Conservation (phyloP, 2,329 filamentous ascomycete genomes). For the Aspergillus felis region DNA sequence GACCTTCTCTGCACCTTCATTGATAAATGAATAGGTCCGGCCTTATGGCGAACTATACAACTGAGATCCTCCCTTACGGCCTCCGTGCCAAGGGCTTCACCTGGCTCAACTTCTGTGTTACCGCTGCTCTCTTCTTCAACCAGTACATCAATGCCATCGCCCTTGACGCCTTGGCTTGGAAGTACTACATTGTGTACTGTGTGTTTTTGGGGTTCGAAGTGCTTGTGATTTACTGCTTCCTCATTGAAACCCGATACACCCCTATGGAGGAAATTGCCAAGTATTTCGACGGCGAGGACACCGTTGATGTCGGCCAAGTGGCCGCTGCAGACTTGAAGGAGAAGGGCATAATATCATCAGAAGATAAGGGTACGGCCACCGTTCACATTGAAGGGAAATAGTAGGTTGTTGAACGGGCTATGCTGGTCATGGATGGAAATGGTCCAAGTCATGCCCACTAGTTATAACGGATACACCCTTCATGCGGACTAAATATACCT, state of each 20-base stretch:
- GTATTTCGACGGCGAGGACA: constrained; percentile 7
- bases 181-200: constrained; percentile 19
- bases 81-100: neutral
- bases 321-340: neutral
- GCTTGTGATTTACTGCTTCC: constrained; percentile 8
- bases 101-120: neutral
- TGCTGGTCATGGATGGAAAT: too few species aligned
- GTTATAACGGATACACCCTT: too few species aligned
- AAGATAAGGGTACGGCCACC: neutral
- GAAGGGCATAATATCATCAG: neutral
- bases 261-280: constrained; percentile 11
- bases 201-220: constrained; percentile 10
- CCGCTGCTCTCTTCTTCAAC: constrained; percentile 15
- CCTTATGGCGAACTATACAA: neutral
- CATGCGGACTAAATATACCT: too few species aligned
- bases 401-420: neutral
- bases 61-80: neutral
- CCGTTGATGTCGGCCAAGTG: neutral
- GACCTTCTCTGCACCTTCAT: neutral
- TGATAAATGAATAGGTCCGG: neutral
- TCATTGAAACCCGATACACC: constrained; percentile 12
- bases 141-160: constrained; percentile 21
- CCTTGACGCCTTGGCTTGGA: constrained; percentile 19
- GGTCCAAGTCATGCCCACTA: too few species aligned
- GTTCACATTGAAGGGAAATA: neutral